Evolutionary conservation across 208 protist genomes (phyloP).

Genomic region (Wallacemonas rigidus): DNA sequence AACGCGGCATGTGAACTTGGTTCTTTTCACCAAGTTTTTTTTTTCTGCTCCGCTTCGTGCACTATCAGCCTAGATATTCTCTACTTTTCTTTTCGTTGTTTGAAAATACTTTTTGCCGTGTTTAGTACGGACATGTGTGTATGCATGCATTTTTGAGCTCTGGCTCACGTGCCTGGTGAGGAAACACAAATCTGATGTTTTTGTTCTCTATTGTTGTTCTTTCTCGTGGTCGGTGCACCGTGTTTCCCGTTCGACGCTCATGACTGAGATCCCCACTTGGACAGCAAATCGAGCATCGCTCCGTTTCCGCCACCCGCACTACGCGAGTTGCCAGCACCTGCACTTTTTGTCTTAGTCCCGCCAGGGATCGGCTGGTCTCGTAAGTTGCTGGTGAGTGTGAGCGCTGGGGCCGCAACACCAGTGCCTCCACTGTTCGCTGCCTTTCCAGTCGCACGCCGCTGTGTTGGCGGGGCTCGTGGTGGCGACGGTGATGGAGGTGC

Average conservation of each 20-base stretch:
- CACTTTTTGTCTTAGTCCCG: neutral
- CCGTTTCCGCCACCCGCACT: neutral
- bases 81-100: constrained; percentile 6
- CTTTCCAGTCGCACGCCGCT: neutral
- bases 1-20: too few relatives aligned
- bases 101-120: neutral
- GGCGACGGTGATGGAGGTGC: neutral
- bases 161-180: neutral
- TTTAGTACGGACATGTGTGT: neutral
- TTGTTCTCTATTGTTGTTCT: neutral
- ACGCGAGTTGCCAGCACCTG: neutral
- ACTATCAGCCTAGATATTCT: neutral
- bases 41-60: too few relatives aligned
- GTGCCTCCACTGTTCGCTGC: neutral
- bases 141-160: neutral
- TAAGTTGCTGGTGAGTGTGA: constrained; percentile 8
- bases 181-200: neutral
- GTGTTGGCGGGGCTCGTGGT: constrained; percentile 8
- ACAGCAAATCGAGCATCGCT: constrained; percentile 32
- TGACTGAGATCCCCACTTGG: constrained; percentile 32
- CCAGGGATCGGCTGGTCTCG: constrained; percentile 1
- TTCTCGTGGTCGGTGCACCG: too few relatives aligned
- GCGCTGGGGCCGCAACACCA: neutral
- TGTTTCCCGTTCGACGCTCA: neutral
- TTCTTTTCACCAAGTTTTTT: too few relatives aligned